phyloP scores from a whole-genome alignment of 495 filamentous ascomycete species.

The Neurospora sp. region DNA sequence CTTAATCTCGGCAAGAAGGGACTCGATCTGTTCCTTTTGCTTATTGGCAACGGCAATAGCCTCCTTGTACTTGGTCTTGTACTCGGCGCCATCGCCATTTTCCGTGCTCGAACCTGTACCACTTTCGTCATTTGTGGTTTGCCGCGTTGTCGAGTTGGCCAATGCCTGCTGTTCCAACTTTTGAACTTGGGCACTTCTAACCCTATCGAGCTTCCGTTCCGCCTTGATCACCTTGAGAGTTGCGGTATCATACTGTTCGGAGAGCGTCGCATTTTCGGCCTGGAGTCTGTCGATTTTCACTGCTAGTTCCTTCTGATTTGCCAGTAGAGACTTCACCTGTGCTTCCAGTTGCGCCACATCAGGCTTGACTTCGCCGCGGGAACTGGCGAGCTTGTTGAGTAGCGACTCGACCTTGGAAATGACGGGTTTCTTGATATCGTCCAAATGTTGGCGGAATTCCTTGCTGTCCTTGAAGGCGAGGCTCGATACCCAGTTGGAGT shows the following conservation, averaged over 20 bases:
- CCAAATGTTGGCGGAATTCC: constrained; percentile 70
- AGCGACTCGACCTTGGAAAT: constrained; percentile 33
- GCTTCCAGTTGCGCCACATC: constrained; percentile 63
- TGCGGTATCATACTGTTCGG: constrained; percentile 72
- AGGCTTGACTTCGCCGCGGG: constrained; percentile 40
- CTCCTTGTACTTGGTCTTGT: constrained; percentile 52
- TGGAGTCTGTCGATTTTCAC: constrained; percentile 65
- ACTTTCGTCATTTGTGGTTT: constrained; percentile 42
- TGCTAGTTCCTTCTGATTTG: constrained; percentile 69
- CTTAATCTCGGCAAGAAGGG: constrained; percentile 69
- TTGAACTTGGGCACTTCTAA: constrained; percentile 76
- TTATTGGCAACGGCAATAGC: constrained; percentile 63
- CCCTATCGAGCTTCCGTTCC: constrained; percentile 84
- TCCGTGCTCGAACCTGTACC: constrained; percentile 44
- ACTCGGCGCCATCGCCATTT: constrained; percentile 53
- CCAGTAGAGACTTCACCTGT: constrained; percentile 62
- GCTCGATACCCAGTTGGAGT: constrained; percentile 45
- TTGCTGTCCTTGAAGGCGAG: constrained; percentile 55
- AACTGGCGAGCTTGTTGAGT: constrained; percentile 28
- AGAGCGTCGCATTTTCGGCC: constrained; percentile 72
- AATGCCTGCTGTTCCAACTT: constrained; percentile 88
- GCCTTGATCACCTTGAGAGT: constrained; percentile 87
- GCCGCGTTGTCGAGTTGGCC: constrained; percentile 43
- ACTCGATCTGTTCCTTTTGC: constrained; percentile 78
- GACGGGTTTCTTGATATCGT: constrained; percentile 39